These are phyloP conservation scores for Albophoma yamanashiensis DNA, from an alignment of 2,329 filamentous ascomycete species.

Conservation along the genomic window DNA sequence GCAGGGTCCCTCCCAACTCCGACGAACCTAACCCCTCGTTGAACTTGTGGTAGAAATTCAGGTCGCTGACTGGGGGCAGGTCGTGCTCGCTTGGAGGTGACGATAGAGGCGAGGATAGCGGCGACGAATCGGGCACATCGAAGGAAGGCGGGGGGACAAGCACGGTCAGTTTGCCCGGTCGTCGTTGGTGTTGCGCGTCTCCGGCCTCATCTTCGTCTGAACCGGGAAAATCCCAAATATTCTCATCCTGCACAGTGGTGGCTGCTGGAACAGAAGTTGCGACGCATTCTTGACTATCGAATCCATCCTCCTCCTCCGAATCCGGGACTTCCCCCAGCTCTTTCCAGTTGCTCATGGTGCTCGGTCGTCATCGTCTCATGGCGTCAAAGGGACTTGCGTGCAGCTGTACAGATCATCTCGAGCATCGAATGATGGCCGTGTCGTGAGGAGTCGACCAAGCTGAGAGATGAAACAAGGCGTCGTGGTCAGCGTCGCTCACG, in stretches of 20 bases:
- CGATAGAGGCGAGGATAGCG: slow-evolving; percentile 17
- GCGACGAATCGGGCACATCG: slow-evolving; percentile 17
- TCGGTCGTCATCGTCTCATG: slow-evolving; percentile 15
- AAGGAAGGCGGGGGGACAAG: not conserved
- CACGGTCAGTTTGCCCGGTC: not conserved
- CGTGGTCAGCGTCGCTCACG: not conserved
- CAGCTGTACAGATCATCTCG: slow-evolving; percentile 1
- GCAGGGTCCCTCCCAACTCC: not conserved
- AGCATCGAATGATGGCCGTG: not conserved
- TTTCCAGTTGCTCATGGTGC: slow-evolving; percentile 36
- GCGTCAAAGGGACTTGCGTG: not conserved
- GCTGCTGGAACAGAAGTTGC: not conserved
- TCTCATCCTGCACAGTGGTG: not conserved
- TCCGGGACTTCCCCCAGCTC: slow-evolving; percentile 39
- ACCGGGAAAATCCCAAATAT: slow-evolving; percentile 26
- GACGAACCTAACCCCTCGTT: not conserved
- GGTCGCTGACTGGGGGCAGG: slow-evolving; percentile 9
- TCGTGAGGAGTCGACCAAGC: not conserved
- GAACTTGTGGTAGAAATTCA: slow-evolving; percentile 4
- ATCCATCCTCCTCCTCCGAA: slow-evolving; percentile 36
- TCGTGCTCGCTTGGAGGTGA: slow-evolving; percentile 15
- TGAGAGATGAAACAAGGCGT: not conserved
- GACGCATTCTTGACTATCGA: slow-evolving; percentile 23
- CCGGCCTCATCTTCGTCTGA: slow-evolving; percentile 14
- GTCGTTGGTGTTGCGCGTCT: not conserved